These are phyloP conservation scores for Lipomyces anomalus DNA, from an alignment of 805 yeast species.

Conservation along the genomic window DNA sequence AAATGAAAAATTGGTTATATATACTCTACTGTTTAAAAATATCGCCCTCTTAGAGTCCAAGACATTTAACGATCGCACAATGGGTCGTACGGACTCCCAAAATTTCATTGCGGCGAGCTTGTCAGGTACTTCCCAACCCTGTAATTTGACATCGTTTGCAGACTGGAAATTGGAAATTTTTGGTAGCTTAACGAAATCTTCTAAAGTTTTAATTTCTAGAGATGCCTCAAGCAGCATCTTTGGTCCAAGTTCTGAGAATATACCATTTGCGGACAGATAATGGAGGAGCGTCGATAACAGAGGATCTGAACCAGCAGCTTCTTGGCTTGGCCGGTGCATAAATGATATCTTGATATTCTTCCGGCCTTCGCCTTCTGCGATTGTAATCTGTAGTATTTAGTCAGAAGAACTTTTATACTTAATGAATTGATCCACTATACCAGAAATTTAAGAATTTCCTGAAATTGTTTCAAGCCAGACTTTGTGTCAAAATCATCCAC, in stretches of 20 bases:
- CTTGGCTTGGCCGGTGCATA: too few species aligned
- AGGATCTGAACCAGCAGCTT: too few species aligned
- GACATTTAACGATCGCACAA: slow-evolving; percentile 4
- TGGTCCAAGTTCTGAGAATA: slow-evolving; percentile 8
- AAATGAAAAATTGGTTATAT: too few species aligned
- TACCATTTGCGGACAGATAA: slow-evolving; percentile 3
- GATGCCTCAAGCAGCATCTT: slow-evolving; percentile 1
- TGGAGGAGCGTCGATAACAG: slow-evolving; percentile 16
- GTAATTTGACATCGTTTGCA: slow-evolving; percentile 5
- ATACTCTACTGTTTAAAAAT: slow-evolving; percentile 12
- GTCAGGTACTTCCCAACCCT: slow-evolving; percentile 23
- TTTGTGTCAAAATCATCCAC: slow-evolving; percentile 19
- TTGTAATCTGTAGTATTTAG: too few species aligned
- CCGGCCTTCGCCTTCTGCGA: too few species aligned
- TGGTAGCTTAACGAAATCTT: slow-evolving; percentile 17
- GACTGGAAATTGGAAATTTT: slow-evolving; percentile 2
- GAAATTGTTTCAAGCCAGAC: slow-evolving; percentile 9
- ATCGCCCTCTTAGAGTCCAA: slow-evolving; percentile 2
- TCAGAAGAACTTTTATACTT: too few species aligned
- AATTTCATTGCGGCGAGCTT: slow-evolving; percentile 11
- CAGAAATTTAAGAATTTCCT: slow-evolving; percentile 7
- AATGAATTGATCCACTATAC: too few species aligned
- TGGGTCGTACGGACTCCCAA: slow-evolving; percentile 10
- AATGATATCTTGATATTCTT: too few species aligned
- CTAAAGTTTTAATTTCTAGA: slow-evolving; percentile 1